Percentiles rank a stretch among this genome's conserved stretches.
Conservation (phyloP, 2,329 filamentous ascomycete species). For the Clonostachys rhizophaga region DNA sequence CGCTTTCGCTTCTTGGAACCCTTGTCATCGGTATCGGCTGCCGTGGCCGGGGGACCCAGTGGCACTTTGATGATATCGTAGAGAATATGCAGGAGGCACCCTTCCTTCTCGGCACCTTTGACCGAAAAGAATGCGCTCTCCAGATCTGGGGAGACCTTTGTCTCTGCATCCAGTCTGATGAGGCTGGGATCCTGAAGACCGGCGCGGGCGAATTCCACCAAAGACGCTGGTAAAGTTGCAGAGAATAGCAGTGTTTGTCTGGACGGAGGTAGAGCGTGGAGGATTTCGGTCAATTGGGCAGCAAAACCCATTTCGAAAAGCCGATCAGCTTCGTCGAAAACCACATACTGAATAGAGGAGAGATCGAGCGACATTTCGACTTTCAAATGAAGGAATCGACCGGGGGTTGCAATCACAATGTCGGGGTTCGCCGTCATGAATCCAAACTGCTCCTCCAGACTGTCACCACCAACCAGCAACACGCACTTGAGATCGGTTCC, state of each 20-base stretch:
- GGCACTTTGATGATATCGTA: slow-evolving; percentile 93
- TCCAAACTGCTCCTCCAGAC: slow-evolving; percentile 89
- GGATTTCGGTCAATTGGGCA: slow-evolving; percentile 85
- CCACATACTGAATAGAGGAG: slow-evolving; percentile 88
- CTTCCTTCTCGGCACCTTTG: slow-evolving; percentile 92
- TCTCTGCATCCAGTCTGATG: slow-evolving; percentile 87
- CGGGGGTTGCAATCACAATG: slow-evolving; percentile 94
- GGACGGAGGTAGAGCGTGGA: slow-evolving; percentile 77
- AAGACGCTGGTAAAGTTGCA: slow-evolving; percentile 85
- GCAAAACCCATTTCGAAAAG: slow-evolving; percentile 99
- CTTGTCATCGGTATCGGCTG: slow-evolving; percentile 38
- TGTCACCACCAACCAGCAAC: slow-evolving; percentile 89
- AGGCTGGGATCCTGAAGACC: slow-evolving; percentile 89
- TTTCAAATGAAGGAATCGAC: slow-evolving; percentile 92
- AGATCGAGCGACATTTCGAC: slow-evolving; percentile 93
- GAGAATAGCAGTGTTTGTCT: slow-evolving; percentile 94
- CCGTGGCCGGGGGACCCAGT: slow-evolving; percentile 52
- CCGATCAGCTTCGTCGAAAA: slow-evolving; percentile 96
- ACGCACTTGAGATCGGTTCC: slow-evolving; percentile 92
- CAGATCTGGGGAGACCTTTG: slow-evolving; percentile 94
- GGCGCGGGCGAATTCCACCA: slow-evolving; percentile 93
- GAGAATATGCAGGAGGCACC: slow-evolving; percentile 81
- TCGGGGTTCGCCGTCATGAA: slow-evolving; percentile 94
- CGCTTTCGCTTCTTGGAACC: slow-evolving; percentile 70
- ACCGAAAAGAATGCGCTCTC: slow-evolving; percentile 92